Evolutionary conservation across 441 rosid genomes (phyloP).

Genomic region (Corymbia citriodora): DNA sequence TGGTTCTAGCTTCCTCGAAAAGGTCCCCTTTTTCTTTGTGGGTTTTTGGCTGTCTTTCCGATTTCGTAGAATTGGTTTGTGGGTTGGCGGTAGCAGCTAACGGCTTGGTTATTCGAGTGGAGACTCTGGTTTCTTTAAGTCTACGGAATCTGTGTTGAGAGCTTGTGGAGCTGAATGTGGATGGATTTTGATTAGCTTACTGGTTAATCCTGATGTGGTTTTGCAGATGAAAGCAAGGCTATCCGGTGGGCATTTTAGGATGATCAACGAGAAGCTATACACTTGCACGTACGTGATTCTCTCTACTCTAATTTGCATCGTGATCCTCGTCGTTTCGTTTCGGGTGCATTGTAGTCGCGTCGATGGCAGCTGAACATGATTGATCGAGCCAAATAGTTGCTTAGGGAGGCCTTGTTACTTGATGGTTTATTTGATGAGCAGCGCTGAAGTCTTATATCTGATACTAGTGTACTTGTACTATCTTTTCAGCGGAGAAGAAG

Average conservation of each 20-base stretch:
- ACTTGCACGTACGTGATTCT: slow-evolving; percentile 67
- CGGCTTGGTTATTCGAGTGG: neutral
- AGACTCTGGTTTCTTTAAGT: neutral
- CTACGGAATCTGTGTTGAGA: neutral
- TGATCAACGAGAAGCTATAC: slow-evolving; percentile 89
- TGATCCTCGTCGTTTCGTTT: neutral
- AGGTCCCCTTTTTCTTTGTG: slow-evolving; percentile 22
- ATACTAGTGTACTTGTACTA: neutral
- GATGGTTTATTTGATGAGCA: neutral
- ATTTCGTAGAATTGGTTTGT: neutral
- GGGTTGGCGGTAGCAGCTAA: neutral
- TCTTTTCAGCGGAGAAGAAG: slow-evolving; percentile 66
- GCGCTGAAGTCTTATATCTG: neutral
- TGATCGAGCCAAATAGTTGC: neutral
- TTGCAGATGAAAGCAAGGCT: slow-evolving; percentile 73
- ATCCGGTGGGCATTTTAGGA: slow-evolving; percentile 83
- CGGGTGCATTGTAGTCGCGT: neutral
- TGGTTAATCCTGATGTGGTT: neutral
- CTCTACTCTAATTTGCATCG: neutral
- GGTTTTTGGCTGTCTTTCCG: neutral
- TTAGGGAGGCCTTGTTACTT: neutral
- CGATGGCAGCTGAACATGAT: neutral
- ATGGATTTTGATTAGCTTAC: neutral
- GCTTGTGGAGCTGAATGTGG: slow-evolving; percentile 1
- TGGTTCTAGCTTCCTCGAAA: slow-evolving; percentile 59